Evolutionary conservation across 352 stramenopile species (phyloP).

Genomic region (Globisporangium cylindrosporum): DNA sequence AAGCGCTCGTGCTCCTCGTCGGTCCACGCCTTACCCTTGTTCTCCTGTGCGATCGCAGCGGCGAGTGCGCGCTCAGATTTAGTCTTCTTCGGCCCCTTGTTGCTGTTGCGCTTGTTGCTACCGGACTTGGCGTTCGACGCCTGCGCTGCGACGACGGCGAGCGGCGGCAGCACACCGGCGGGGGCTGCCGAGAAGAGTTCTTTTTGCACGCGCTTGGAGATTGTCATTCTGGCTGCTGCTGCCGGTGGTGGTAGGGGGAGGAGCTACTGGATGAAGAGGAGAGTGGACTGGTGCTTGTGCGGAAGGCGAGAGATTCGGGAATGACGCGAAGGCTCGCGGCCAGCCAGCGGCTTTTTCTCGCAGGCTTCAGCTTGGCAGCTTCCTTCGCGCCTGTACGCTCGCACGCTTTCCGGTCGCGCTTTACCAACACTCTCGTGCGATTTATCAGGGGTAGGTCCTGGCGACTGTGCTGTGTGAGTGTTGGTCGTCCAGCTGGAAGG

Average conservation of each 20-base stretch:
- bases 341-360: neutral
- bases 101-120: neutral
- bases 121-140: neutral
- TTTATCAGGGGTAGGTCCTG: neutral
- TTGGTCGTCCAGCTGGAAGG: neutral
- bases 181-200: constrained; percentile 44
- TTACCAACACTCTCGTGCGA: constrained; percentile 11
- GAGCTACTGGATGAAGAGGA: neutral
- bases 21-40: constrained; percentile 61
- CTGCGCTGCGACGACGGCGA: constrained; percentile 14
- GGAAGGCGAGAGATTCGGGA: constrained; percentile 10
- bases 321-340: neutral
- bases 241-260: too few relatives aligned
- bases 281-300: neutral
- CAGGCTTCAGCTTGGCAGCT: neutral
- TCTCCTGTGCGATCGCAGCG: constrained; percentile 29
- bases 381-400: neutral
- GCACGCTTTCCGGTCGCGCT: neutral
- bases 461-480: constrained; percentile 9
- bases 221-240: constrained; percentile 33
- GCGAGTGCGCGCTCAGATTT: constrained; percentile 20
- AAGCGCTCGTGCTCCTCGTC: constrained; percentile 53
- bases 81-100: constrained; percentile 10
- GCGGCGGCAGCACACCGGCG: constrained; percentile 25
- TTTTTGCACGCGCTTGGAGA: constrained; percentile 58